Percentiles rank a stretch among this genome's conserved stretches.
phyloP scores from a whole-genome alignment of 306 rosid genomes.

The Pyrus communis region DNA sequence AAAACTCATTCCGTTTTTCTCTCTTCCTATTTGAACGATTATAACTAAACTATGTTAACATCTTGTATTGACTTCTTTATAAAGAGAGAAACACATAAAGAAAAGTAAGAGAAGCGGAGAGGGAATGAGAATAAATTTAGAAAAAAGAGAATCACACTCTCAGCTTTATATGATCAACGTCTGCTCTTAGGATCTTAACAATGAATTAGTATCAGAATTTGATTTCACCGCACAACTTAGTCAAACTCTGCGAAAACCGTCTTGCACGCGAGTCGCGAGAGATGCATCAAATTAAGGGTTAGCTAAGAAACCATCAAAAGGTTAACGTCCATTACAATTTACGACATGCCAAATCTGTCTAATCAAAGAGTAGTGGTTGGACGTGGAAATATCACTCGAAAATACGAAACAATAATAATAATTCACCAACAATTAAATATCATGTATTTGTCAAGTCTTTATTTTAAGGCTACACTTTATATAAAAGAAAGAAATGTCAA shows the following conservation, averaged over 20 bases:
- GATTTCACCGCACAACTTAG: background rate
- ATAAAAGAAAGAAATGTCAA: background rate
- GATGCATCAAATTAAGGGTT: background rate
- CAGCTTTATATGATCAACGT: too few relatives aligned
- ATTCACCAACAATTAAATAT: background rate
- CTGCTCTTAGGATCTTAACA: too few relatives aligned
- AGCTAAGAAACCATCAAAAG: background rate
- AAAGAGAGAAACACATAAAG: fast-evolving
- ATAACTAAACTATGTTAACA: too few relatives aligned
- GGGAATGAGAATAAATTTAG: too few relatives aligned
- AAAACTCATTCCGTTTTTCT: too few relatives aligned
- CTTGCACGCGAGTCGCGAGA: background rate
- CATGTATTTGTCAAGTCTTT: background rate
- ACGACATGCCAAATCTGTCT: background rate
- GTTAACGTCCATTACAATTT: background rate
- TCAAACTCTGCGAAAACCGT: too few relatives aligned
- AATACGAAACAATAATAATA: background rate
- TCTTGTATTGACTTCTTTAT: too few relatives aligned
- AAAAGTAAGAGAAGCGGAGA: too few relatives aligned
- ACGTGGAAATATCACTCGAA: background rate
- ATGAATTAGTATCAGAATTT: too few relatives aligned
- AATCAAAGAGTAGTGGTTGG: background rate
- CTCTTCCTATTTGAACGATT: too few relatives aligned
- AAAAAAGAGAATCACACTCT: too few relatives aligned
- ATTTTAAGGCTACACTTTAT: too few relatives aligned